These are phyloP conservation scores for Scenedesmus sp. DNA, from an alignment of 163 green algal species.

Conservation along the genomic window DNA sequence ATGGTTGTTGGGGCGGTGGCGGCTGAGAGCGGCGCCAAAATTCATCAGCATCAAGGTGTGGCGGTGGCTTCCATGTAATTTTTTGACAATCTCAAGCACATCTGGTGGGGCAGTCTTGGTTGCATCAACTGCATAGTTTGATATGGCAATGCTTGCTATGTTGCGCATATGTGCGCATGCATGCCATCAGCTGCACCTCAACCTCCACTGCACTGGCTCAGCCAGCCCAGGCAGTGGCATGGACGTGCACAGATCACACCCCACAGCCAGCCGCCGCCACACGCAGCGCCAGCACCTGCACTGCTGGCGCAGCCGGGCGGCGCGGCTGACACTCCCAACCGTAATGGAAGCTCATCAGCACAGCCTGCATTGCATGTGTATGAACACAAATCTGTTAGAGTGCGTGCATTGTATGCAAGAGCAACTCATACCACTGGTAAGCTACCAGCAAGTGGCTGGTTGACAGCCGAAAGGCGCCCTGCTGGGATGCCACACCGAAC, in stretches of 20 bases:
- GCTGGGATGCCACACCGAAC: too few relatives aligned
- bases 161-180: not conserved
- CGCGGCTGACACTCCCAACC: not conserved
- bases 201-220: constrained; percentile 46
- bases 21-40: constrained; percentile 92
- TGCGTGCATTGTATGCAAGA: too few relatives aligned
- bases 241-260: constrained; percentile 20
- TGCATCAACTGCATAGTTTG: too few relatives aligned
- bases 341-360: not conserved
- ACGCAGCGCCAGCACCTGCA: not conserved
- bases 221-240: constrained; percentile 36
- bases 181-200: constrained; percentile 29
- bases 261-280: not conserved
- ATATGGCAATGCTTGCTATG: too few relatives aligned
- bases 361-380: too few relatives aligned
- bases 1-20: constrained; percentile 71
- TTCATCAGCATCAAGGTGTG: constrained; percentile 99
- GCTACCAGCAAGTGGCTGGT: too few relatives aligned
- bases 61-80: too few relatives aligned
- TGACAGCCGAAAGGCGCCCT: too few relatives aligned
- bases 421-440: too few relatives aligned
- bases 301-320: constrained; percentile 6
- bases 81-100: not conserved
- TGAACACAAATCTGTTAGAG: too few relatives aligned
- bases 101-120: too few relatives aligned